These are phyloP conservation scores for Verticillium alfalfae DNA, from an alignment of 2,329 filamentous ascomycete species.

Conservation along the genomic window DNA sequence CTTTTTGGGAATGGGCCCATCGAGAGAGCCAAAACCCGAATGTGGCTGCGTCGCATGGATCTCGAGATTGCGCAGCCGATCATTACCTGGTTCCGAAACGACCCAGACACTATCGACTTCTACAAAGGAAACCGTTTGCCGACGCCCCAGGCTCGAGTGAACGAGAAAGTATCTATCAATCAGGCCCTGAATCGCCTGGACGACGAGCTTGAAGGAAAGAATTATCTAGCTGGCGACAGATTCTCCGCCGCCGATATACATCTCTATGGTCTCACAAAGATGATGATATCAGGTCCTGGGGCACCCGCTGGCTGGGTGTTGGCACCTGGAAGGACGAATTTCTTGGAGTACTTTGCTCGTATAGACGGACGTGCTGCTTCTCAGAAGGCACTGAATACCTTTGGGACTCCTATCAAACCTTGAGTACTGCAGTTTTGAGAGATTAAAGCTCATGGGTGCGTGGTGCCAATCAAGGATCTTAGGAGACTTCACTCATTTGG, in stretches of 20 bases:
- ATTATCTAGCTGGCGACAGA: neutral
- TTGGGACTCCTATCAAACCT: too few species aligned
- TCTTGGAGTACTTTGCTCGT: neutral
- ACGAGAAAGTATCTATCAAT: conserved; percentile 4
- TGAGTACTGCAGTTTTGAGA: too few species aligned
- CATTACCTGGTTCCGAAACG: conserved; percentile 3
- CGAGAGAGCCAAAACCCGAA: conserved; percentile 4
- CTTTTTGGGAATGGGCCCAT: neutral
- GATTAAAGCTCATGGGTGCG: too few species aligned
- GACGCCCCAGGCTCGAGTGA: neutral
- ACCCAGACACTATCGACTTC: conserved; percentile 2
- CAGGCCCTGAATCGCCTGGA: conserved; percentile 1
- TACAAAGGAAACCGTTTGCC: conserved; percentile 4
- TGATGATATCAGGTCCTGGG: neutral
- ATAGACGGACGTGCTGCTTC: neutral
- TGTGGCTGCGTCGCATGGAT: conserved; percentile 6
- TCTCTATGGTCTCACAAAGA: neutral
- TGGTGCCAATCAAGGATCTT: too few species aligned
- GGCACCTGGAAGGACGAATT: neutral
- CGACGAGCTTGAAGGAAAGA: conserved; percentile 4
- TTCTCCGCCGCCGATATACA: conserved; percentile 4
- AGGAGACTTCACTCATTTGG: too few species aligned
- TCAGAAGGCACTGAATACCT: neutral
- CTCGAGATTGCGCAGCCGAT: conserved; percentile 3
- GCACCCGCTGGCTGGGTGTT: neutral